Base-by-base conservation (phyloP, 495 filamentous ascomycete genomes). In the Oidiodendron maius region DNA sequence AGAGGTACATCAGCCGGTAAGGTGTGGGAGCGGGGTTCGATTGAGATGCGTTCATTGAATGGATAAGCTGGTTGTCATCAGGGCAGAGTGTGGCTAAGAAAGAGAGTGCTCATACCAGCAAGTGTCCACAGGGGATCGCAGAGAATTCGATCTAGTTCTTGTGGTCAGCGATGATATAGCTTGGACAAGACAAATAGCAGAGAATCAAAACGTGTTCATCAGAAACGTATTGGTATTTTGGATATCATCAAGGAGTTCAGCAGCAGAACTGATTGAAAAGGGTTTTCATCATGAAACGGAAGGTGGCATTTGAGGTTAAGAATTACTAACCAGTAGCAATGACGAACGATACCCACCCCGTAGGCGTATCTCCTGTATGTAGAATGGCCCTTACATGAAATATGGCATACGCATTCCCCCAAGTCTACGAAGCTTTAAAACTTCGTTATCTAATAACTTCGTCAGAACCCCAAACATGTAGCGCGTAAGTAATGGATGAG, bases 11-110 rank as follows among this genome's bases (percentile, higher is more conserved):
- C 63, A 61, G 65, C 51, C 34, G 64, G 83, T 91, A 78, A 71
- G 83, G 88, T 94, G 74, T 61, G 83, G 79, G 76, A 88, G 82
- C 76, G 80, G 81, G 78, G 72, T 76, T 87, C 77, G 84, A 86
- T 70, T 56, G 64, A 71, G 55, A 70, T 78, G 76, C 69, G 75
- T 64, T 96, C 87, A 79, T 94, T 84, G 91, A 97, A 97, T 97
- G 91, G 91, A 97, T 97, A 86, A 83, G 89, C 91, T 91, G 73
- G 43, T 78, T 86, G 80, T 95, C 90, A 96, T 97, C 91, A 86
- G 86, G 66, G 55, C 56, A 48, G 30, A 51, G 44, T 28, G 36
- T 37, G 11, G 13, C 20, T 23, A 35, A 52, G 46, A 44, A 23
- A 49, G 40, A 41, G 40, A 45, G 26, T 44, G 17, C n/a, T n/a